Percentiles rank a stretch among this genome's conserved stretches.
Conservation (phyloP, 1,284 basidiomycete species). For the Phylloporus sp. region DNA sequence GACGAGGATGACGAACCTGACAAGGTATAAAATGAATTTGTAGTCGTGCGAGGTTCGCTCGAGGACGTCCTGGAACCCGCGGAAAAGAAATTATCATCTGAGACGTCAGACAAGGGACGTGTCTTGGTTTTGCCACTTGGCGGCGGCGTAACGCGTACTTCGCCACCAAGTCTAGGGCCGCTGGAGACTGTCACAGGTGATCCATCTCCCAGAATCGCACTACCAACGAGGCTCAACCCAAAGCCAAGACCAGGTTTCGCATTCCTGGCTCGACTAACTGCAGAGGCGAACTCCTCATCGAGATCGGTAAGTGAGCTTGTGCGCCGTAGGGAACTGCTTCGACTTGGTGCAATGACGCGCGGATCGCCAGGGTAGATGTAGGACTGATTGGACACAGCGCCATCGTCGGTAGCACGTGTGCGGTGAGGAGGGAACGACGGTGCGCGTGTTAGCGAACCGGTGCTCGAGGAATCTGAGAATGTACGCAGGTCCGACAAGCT, state of each 20-base stretch:
- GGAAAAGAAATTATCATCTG: constrained; percentile 65
- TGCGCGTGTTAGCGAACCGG: constrained; percentile 40
- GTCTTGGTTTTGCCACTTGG: constrained; percentile 51
- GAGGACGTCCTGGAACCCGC: constrained; percentile 45
- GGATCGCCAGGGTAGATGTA: constrained; percentile 72
- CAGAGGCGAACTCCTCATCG: constrained; percentile 66
- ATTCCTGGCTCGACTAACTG: constrained; percentile 48
- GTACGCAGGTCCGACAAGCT: constrained; percentile 64
- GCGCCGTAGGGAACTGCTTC: constrained; percentile 62
- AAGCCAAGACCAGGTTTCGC: constrained; percentile 51
- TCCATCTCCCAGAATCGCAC: constrained; percentile 45
- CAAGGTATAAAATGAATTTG: constrained; percentile 41
- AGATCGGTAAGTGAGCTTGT: constrained; percentile 79
- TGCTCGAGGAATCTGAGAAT: constrained; percentile 46
- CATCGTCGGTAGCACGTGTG: constrained; percentile 70
- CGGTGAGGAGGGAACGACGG: constrained; percentile 57
- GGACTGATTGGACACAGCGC: constrained; percentile 59
- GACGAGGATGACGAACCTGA: constrained; percentile 34
- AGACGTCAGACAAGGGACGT: constrained; percentile 44
- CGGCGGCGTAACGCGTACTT: constrained; percentile 65
- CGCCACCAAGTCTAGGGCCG: constrained; percentile 50
- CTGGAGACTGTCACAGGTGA: constrained; percentile 57
- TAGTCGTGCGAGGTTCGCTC: constrained; percentile 34
- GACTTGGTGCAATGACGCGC: constrained; percentile 67
- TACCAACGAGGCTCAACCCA: constrained; percentile 44